Base-by-base conservation (phyloP, 176 grass and related monocot species). In the Avena sativa region DNA sequence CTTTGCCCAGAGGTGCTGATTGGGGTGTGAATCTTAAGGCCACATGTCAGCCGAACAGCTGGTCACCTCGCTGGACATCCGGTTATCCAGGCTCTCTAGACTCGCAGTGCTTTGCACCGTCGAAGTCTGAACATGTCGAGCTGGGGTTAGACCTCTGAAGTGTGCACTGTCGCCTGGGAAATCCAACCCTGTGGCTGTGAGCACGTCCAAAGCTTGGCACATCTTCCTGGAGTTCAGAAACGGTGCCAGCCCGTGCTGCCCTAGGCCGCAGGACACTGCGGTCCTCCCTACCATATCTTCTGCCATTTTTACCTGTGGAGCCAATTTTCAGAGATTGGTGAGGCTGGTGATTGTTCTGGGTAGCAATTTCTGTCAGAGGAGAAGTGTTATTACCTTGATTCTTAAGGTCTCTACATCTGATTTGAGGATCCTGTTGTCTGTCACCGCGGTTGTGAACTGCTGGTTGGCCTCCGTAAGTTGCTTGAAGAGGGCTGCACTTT, bases 341-440 rank as follows among this genome's bases (percentile, higher is more conserved):
- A 52, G 1, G 25, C 6, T 20, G 57, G 3, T 19, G 48, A 66
- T 66, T 9, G 0, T 48, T 32, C 1, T 44, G 2, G 0, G 26
- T 71, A 13, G 20, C 75, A 58, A 58, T 51, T 79, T 86, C 2
- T 14, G n/a, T 2, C 53, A 65, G 77, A 74, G 64, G 47, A 6
- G 4, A 85, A 80, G 16, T 6, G 55, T 0, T 46, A 30, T 83
- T 92, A 95, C 97, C 92, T 94, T 96, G 40, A 93, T 58, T 87
- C 97, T 84, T 50, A 99, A 79, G 61, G 85, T 52, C 78, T 96
- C 97, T 1, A 99, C 97, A 61, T 93, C 89, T 6, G 94, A 99
- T 71, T 94, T 99, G 55, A 99, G 91, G 92, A 99, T 76, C 44
- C 91, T 88, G 61, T 97, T 99, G 73, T 96, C 85, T 4, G 94